phyloP scores from a whole-genome alignment of 2,329 filamentous ascomycete genomes.

The Furcasterigmium furcatum region DNA sequence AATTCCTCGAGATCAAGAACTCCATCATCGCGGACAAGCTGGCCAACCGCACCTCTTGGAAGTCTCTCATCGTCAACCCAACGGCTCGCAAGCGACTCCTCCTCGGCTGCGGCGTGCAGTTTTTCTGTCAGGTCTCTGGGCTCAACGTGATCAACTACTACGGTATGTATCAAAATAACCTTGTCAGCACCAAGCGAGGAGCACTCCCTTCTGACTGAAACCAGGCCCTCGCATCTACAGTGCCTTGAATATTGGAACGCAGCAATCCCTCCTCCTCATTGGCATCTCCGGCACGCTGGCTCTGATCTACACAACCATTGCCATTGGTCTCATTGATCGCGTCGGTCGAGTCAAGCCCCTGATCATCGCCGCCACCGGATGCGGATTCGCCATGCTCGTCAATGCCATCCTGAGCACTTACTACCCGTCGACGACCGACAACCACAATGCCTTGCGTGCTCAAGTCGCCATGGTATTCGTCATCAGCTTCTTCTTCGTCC shows the following conservation, averaged over 20 bases:
- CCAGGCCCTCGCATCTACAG: conserved; percentile 35
- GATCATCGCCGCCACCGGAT: conserved; percentile 31
- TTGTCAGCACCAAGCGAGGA: too few relatives aligned
- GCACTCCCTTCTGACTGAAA: too few relatives aligned
- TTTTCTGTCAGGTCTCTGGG: conserved; percentile 43
- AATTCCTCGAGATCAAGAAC: conserved; percentile 35
- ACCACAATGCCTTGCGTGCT: conserved; percentile 18
- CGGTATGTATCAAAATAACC: too few relatives aligned
- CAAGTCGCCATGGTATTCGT: conserved; percentile 29
- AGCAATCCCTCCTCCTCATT: conserved; percentile 45
- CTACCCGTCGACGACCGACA: conserved; percentile 16
- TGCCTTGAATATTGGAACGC: conserved; percentile 38
- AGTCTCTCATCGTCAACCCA: conserved; percentile 35
- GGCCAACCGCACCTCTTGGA: conserved; percentile 30
- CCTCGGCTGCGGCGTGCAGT: conserved; percentile 43
- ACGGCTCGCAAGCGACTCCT: conserved; percentile 41
- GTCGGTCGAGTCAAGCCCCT: conserved; percentile 45
- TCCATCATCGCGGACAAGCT: conserved; percentile 29
- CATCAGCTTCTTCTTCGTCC: conserved; percentile 23
- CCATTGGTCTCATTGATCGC: conserved; percentile 40
- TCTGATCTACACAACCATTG: conserved; percentile 42
- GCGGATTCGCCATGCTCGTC: conserved; percentile 21
- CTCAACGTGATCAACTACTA: conserved; percentile 24
- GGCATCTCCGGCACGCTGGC: conserved; percentile 47
- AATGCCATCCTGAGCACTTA: conserved; percentile 22